Conservation (phyloP, 805 yeast genomes). For the Wickerhamomyces pijperi region DNA sequence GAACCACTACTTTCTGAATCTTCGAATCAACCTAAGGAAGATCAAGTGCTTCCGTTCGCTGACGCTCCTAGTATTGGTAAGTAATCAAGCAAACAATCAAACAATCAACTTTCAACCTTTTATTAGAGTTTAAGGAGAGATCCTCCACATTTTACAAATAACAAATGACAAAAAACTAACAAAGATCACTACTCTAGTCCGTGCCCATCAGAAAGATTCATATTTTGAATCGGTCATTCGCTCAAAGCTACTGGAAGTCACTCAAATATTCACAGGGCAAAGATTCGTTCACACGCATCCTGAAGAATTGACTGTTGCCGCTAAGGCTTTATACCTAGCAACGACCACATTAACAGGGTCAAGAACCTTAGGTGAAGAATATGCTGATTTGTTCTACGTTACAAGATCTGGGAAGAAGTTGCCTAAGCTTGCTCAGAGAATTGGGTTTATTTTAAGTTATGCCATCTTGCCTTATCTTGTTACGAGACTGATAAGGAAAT, state of each 20-base stretch:
- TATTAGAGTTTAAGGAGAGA: too few species aligned
- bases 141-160: background rate
- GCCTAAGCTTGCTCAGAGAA: slow-evolving; percentile 34
- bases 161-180: slow-evolving; percentile 1
- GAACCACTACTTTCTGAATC: too few species aligned
- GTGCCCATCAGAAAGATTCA: slow-evolving; percentile 85
- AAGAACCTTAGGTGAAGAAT: slow-evolving; percentile 88
- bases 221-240: slow-evolving; percentile 51
- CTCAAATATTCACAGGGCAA: slow-evolving; percentile 45
- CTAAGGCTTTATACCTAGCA: slow-evolving; percentile 53
- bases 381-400: slow-evolving; percentile 70
- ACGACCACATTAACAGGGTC: slow-evolving; percentile 69
- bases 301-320: slow-evolving; percentile 44
- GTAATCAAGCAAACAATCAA: slow-evolving; percentile 20
- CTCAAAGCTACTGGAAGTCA: slow-evolving; percentile 42
- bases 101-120: too few species aligned
- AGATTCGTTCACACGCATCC: slow-evolving; percentile 54
- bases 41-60: slow-evolving; percentile 47
- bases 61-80: slow-evolving; percentile 78
- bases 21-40: background rate
- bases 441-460: slow-evolving; percentile 50
- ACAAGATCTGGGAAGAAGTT: slow-evolving; percentile 37
- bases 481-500: slow-evolving; percentile 17
- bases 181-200: slow-evolving; percentile 33
- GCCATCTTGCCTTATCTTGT: slow-evolving; percentile 52